Evolutionary conservation across 208 protist species (phyloP).

Genomic region (Wallacemonas rigidus): DNA sequence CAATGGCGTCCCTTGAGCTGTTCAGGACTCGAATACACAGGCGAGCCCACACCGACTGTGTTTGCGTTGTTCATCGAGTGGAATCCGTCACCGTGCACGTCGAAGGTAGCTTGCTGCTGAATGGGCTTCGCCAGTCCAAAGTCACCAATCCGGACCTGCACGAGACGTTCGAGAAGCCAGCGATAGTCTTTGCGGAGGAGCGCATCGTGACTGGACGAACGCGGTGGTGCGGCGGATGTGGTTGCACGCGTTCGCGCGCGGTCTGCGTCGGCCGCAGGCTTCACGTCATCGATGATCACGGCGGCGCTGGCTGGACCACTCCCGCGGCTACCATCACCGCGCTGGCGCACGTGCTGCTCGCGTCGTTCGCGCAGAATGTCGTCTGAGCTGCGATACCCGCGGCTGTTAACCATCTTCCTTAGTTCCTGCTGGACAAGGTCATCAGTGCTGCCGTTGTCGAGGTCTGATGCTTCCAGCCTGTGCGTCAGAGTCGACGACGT

Average conservation of each 20-base stretch:
- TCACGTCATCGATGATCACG: too few species aligned
- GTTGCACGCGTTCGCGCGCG: too few species aligned
- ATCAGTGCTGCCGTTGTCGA: background rate
- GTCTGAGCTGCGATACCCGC: background rate
- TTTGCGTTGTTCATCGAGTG: constrained; percentile 52
- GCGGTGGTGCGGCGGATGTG: background rate
- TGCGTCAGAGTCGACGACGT: background rate
- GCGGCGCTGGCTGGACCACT: background rate
- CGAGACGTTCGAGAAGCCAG: constrained; percentile 53
- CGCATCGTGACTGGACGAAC: background rate
- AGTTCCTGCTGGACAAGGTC: constrained; percentile 3
- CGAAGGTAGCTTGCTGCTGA: constrained; percentile 22
- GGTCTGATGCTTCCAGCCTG: background rate
- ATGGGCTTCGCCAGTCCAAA: constrained; percentile 76
- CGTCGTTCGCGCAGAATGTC: constrained; percentile 4
- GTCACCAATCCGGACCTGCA: constrained; percentile 80
- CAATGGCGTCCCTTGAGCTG: constrained; percentile 66
- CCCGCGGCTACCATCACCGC: background rate
- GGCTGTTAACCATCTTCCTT: background rate
- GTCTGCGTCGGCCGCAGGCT: too few species aligned
- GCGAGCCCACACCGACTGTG: constrained; percentile 82
- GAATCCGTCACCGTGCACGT: constrained; percentile 39
- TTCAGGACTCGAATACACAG: constrained; percentile 88
- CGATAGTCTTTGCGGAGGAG: constrained; percentile 24
- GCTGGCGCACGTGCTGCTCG: background rate